Percentiles rank a stretch among this genome's conserved stretches.
These are phyloP conservation scores for Adansonia rubrostipa DNA, from an alignment of 441 rosid species.

Conservation along the genomic window DNA sequence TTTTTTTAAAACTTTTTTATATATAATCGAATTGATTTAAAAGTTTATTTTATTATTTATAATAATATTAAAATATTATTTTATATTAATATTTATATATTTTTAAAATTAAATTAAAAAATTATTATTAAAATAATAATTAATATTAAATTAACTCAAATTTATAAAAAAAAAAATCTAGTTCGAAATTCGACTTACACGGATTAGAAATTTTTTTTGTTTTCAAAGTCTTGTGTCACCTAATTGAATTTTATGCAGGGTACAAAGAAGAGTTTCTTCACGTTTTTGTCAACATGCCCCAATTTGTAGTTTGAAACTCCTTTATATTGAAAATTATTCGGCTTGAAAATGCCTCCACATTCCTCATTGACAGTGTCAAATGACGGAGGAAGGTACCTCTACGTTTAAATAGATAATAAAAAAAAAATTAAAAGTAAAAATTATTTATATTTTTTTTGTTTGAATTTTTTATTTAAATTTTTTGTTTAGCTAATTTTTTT, in stretches of 20 bases:
- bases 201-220: neutral
- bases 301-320: neutral
- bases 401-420: no score
- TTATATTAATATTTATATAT: no score
- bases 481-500: no score
- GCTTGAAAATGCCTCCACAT: neutral
- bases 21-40: neutral
- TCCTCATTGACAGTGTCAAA: neutral
- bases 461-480: no score
- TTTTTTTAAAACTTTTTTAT: slow-evolving; percentile 22
- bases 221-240: slow-evolving; percentile 8
- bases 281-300: neutral
- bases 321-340: neutral
- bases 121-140: no score
- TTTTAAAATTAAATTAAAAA: no score
- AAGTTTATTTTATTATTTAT: no score
- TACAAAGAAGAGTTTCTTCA: neutral
- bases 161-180: no score
- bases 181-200: neutral
- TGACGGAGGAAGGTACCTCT: neutral
- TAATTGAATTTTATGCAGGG: neutral
- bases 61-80: no score
- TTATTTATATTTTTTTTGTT: no score
- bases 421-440: no score
- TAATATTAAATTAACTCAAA: neutral